Evolutionary conservation across 2,329 filamentous ascomycete species (phyloP).

Genomic region (Alternaria metachromatica): DNA sequence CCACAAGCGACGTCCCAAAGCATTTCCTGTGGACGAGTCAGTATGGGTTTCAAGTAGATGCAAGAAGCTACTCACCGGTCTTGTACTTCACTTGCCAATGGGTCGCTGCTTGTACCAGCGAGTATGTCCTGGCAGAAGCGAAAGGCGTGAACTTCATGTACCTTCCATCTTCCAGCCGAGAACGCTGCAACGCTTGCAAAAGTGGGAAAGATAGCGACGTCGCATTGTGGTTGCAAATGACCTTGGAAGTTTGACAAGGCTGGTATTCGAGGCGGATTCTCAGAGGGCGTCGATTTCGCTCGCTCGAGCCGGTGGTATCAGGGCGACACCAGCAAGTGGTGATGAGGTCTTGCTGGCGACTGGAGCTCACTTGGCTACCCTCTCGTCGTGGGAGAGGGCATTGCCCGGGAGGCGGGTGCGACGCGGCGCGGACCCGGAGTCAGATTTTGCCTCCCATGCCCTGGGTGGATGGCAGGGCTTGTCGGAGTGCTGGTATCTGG

Average conservation of each 20-base stretch:
- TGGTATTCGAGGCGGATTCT: neutral
- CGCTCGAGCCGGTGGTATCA: neutral
- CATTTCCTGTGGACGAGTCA: neutral
- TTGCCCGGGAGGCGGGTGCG: neutral
- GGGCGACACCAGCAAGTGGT: neutral
- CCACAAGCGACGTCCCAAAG: conserved; percentile 82
- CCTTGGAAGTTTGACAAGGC: neutral
- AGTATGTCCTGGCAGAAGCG: neutral
- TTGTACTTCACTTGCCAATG: neutral
- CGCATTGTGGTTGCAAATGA: neutral
- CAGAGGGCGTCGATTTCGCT: neutral
- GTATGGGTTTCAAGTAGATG: neutral
- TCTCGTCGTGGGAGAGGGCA: neutral
- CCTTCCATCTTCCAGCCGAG: neutral
- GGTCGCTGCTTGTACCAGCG: neutral
- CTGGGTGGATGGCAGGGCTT: neutral
- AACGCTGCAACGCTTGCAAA: neutral
- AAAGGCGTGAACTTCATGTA: neutral
- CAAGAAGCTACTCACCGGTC: neutral
- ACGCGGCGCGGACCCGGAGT: neutral
- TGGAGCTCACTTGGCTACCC: neutral
- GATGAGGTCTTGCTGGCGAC: neutral
- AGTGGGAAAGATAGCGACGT: neutral
- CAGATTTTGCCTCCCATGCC: neutral
- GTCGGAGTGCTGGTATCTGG: neutral